Conservation (phyloP, 176 grass and related monocot genomes). For the Oropetium thomaeum region DNA sequence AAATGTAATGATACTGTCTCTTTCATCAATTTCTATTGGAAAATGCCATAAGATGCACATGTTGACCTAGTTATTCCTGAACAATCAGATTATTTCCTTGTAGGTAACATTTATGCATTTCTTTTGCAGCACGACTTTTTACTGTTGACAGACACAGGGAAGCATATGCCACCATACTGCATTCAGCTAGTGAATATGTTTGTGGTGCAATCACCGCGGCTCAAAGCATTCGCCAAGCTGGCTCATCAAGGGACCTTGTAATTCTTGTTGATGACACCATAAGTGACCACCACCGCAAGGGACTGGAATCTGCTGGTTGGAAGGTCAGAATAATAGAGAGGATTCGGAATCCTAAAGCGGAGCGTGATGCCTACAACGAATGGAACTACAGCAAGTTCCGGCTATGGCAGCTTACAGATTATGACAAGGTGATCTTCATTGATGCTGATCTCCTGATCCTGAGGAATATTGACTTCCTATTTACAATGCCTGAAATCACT, state of each 20-base stretch:
- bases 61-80: not conserved
- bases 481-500: slow-evolving; percentile 85
- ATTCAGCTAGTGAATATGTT: slow-evolving; percentile 83
- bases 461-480: slow-evolving; percentile 86
- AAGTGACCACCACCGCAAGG: slow-evolving; percentile 57
- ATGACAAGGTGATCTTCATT: slow-evolving; percentile 98
- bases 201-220: slow-evolving; percentile 89
- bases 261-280: slow-evolving; percentile 83
- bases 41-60: not conserved
- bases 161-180: slow-evolving; percentile 88
- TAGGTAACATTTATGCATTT: slow-evolving; percentile 10
- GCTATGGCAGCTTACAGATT: slow-evolving; percentile 94
- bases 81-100: not conserved
- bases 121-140: slow-evolving; percentile 62
- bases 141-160: slow-evolving; percentile 61
- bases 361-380: slow-evolving; percentile 88
- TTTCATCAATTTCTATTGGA: not conserved
- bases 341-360: slow-evolving; percentile 90
- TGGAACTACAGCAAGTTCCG: slow-evolving; percentile 99
- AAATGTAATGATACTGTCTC: not conserved
- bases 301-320: slow-evolving; percentile 81
- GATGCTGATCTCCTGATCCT: slow-evolving; percentile 91
- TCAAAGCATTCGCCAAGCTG: slow-evolving; percentile 86
- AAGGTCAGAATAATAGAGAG: slow-evolving; percentile 80
- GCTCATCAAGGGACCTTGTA: slow-evolving; percentile 83